Conservation (phyloP, 805 yeast genomes). For the Huiozyma sinensis region DNA sequence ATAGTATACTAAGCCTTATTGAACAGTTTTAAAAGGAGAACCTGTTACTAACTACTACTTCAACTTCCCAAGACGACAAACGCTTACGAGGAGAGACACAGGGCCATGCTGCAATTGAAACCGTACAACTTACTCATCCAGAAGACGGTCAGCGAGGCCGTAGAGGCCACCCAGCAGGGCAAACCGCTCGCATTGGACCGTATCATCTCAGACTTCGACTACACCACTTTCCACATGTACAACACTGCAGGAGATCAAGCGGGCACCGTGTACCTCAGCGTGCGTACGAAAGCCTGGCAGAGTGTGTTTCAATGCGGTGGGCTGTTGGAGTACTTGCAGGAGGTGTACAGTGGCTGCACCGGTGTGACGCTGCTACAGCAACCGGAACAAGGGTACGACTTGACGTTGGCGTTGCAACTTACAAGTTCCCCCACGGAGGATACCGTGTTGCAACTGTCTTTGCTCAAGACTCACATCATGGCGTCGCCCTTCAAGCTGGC, state of each 20-base stretch:
- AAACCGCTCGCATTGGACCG: slow-evolving; percentile 52
- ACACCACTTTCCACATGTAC: slow-evolving; percentile 86
- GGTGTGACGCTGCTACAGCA: slow-evolving; percentile 15
- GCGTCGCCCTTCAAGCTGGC: slow-evolving; percentile 92
- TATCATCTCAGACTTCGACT: slow-evolving; percentile 88
- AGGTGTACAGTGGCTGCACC: slow-evolving; percentile 11
- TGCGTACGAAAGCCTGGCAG: slow-evolving; percentile 27
- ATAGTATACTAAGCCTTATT: too few species aligned
- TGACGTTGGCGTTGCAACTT: background rate
- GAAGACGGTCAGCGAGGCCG: slow-evolving; percentile 62
- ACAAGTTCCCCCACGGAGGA: background rate
- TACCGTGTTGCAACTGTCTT: slow-evolving; percentile 48
- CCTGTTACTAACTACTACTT: too few species aligned
- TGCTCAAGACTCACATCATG: slow-evolving; percentile 75
- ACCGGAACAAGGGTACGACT: slow-evolving; percentile 32
- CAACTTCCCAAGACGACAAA: too few species aligned
- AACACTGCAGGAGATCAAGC: slow-evolving; percentile 43
- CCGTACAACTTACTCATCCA: slow-evolving; percentile 74
- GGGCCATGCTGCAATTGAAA: slow-evolving; percentile 70
- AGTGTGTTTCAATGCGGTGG: slow-evolving; percentile 17
- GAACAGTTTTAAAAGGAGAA: too few species aligned
- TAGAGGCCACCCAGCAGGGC: slow-evolving; percentile 20
- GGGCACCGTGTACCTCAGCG: slow-evolving; percentile 25
- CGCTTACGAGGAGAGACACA: too few species aligned
- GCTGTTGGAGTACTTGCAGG: slow-evolving; percentile 13